Conservation (phyloP, 164 flowering plant species). For the Cinnamomum micranthum region DNA sequence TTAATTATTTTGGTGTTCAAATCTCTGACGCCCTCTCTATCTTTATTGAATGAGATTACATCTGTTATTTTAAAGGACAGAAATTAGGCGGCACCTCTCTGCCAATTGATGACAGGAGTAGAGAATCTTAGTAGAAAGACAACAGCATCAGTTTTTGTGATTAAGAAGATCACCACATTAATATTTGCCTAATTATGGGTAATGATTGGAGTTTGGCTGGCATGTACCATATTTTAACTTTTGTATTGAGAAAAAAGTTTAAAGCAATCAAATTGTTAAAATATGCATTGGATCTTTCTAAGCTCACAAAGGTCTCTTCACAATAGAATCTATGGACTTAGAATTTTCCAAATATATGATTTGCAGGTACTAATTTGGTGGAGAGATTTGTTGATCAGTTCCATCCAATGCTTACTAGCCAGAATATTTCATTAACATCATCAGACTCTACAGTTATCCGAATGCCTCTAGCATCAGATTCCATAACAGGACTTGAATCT, state of each 20-base stretch:
- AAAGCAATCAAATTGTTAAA: neutral
- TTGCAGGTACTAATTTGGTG: conserved; percentile 72
- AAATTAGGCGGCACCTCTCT: neutral
- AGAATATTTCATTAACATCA: conserved; percentile 51
- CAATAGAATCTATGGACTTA: too few relatives aligned
- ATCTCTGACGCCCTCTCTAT: too few relatives aligned
- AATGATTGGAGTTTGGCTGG: neutral
- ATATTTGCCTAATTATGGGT: neutral
- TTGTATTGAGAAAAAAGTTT: neutral
- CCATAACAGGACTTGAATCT: conserved; percentile 53
- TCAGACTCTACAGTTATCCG: conserved; percentile 72
- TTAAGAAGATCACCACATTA: neutral
- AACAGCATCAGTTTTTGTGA: neutral
- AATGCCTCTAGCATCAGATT: conserved; percentile 81
- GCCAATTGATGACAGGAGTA: neutral
- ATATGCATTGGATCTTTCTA: neutral
- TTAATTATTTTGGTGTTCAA: too few relatives aligned
- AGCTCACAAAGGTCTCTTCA: too few relatives aligned
- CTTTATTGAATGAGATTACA: too few relatives aligned
- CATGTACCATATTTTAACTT: neutral
- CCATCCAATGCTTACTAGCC: conserved; percentile 68
- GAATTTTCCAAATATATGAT: neutral
- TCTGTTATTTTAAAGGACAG: neutral
- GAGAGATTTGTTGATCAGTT: conserved; percentile 87
- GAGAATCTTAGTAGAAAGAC: neutral